Evolutionary conservation across 2,329 filamentous ascomycete species (phyloP).

Genomic region (Cadophora gregata): DNA sequence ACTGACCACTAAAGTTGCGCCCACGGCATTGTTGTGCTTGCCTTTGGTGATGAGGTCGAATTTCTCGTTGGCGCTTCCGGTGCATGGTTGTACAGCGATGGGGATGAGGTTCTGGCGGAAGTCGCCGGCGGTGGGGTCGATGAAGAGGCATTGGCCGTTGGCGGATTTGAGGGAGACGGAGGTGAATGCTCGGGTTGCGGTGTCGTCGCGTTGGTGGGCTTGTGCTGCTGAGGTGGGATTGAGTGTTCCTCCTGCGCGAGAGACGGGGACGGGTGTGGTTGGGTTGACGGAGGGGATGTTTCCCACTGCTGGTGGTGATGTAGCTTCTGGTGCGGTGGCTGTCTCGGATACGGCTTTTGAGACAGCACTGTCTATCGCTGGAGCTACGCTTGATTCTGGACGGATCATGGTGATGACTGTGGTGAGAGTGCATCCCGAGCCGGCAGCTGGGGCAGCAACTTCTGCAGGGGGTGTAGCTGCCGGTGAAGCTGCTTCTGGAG

Average conservation of each 20-base stretch:
- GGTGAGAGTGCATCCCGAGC: slow-evolving; percentile 19
- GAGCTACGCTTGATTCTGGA: slow-evolving; percentile 5
- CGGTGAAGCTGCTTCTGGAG: slow-evolving; percentile 15
- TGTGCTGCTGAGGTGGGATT: slow-evolving; percentile 56
- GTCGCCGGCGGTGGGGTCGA: slow-evolving; percentile 53
- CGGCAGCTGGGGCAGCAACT: slow-evolving; percentile 17
- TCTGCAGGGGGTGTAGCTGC: slow-evolving; percentile 15
- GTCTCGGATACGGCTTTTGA: slow-evolving; percentile 14
- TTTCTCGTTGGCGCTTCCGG: slow-evolving; percentile 47
- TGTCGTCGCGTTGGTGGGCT: slow-evolving; percentile 50
- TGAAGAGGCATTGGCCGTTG: slow-evolving; percentile 50
- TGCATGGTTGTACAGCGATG: slow-evolving; percentile 49
- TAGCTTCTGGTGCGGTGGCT: slow-evolving; percentile 13
- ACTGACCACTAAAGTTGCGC: slow-evolving; percentile 58
- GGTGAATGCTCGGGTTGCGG: slow-evolving; percentile 49
- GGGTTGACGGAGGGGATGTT: slow-evolving; percentile 42
- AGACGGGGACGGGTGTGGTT: slow-evolving; percentile 53
- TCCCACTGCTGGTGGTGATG: slow-evolving; percentile 11
- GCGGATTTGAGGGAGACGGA: slow-evolving; percentile 50
- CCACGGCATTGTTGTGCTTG: slow-evolving; percentile 54
- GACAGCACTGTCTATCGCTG: slow-evolving; percentile 6
- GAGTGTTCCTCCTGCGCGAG: slow-evolving; percentile 56
- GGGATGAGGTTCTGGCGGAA: slow-evolving; percentile 53
- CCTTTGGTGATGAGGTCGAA: slow-evolving; percentile 56
- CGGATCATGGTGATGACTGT: slow-evolving; percentile 20